Evolutionary conservation across 345 rosid genomes (phyloP), one percentile per base, ranked within the genome.

Genomic region (Syzygium oleosum): DNA sequence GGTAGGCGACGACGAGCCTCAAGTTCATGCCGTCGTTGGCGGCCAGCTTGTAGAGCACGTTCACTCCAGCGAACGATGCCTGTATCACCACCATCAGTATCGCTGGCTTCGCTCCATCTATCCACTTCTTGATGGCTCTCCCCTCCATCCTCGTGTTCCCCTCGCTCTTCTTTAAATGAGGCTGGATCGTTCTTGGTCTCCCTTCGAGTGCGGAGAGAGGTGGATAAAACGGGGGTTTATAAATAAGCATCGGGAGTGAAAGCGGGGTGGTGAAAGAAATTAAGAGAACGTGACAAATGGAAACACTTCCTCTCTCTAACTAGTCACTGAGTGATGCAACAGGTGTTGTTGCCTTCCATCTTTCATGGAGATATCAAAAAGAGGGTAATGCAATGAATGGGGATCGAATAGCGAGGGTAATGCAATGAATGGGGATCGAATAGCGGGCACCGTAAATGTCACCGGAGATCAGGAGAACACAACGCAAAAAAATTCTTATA

Each of bases 1-100:
- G 84, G 52, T 91, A 91, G n/a, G 92, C 89, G 78, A 88, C 68
- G 58, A 90, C 85, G 54, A 89, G 27, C 43, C 63, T 63, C 38
- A 88, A 49, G 87, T 55, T 88, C 91, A 91, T 91, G 46, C 92
- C 92, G 59, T 88, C 88, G 25, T 85, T 65, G 41, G 78, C 84
- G 1, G 90, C 90, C 10, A 89, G 49, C 79, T 88, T 89, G 85
- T 89, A 91, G 22, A 84, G 14, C 11, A 91, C 68, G 85, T 88
- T 91, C 4, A 87, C 85, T 4, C 89, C 90, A 2, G 87, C 92
- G 85, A 63, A 88, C 12, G 31, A 38, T 4, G 68, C n/a, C 84
- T 91, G 92, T 22, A 68, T 89, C 46, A 83, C 51, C 59, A 91
- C 86, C 92, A 91, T 91, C 41, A 85, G 43, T 83, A 88, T n/a